Conservation (phyloP, 1,284 basidiomycete genomes). For the Hemileia vastatrix region DNA sequence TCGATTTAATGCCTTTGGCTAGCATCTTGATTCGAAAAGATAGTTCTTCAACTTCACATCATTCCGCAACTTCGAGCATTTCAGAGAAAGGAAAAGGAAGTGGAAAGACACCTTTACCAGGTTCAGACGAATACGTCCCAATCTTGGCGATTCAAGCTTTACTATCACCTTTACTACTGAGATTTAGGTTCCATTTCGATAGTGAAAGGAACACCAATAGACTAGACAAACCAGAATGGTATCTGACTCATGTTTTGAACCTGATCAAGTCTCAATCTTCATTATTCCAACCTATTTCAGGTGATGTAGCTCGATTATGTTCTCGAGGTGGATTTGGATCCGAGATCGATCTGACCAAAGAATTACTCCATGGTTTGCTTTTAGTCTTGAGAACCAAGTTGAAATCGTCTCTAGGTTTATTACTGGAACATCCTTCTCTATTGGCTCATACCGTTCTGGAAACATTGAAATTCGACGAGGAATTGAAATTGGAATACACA, state of each 20-base stretch:
- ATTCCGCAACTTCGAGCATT: no score
- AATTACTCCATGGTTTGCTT: conserved; percentile 64
- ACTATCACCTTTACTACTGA: conserved; percentile 68
- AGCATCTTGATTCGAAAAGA: no score
- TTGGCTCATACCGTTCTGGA: conserved; percentile 94
- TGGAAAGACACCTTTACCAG: no score
- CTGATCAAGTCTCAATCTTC: conserved; percentile 48
- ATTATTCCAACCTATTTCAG: conserved; percentile 7
- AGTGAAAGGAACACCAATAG: conserved; percentile 75
- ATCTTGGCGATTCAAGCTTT: conserved; percentile 75
- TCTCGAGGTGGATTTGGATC: conserved; percentile 17
- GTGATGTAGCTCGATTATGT: conserved; percentile 12
- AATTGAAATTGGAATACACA: conserved; percentile 52
- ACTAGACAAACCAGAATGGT: conserved; percentile 97
- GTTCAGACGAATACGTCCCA: no score
- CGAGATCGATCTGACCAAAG: conserved; percentile 52
- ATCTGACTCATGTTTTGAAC: conserved; percentile 82
- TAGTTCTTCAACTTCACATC: no score
- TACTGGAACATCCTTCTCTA: conserved; percentile 68
- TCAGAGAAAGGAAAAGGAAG: no score
- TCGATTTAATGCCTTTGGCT: no score
- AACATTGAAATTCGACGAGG: conserved; percentile 73
- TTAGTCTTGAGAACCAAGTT: conserved; percentile 64
- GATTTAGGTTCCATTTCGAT: conserved; percentile 95
- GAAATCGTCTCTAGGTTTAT: conserved; percentile 59